Evolutionary conservation across 768 basidiomycete genomes (phyloP), one percentile per base, ranked within the genome.

Genomic region (Suillus subluteus): DNA sequence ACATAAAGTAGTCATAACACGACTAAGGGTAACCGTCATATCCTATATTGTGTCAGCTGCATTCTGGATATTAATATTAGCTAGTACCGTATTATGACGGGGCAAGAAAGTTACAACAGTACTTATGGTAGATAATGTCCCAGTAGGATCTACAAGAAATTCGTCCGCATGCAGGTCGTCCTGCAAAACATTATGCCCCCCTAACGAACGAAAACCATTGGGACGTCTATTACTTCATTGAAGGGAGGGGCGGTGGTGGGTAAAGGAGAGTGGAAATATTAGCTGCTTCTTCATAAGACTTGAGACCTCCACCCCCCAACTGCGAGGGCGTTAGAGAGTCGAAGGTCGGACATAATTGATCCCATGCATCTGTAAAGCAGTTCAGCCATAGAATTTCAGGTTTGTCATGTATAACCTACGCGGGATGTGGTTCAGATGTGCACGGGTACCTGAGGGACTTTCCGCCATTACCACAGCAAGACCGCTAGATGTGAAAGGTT

Each of bases 391-490:
- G 18, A 41, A 61, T 0, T 23, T 26, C 23, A 12, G 4, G 18
- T 30, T 3, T 15, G 30, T 38, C 3, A 61, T 12, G 9, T 30
- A 41, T 30, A 21, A 61, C 58, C 15, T 41, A 61, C 58, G 0
- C 6, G 58, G 40, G 9, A 41, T 9, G 40, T 26, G 26, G 26
- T 16, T 21, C n/a, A 43, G 1, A 26, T 61, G 58, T 21, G 58
- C 26, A 16, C 6, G 16, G 21, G 63, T 59, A n/a, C 21, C 63
- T 4, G 54, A 23, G 16, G 75, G 72, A 1, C 72, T 71, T 67
- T 76, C 75, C 0, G 75, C 76, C 66, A 77, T 63, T 11, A 79
- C 62, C 43, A 78, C 71, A 41, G 76, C 77, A 62, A 79, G 73
- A 11, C 74, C 78, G 15, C 75, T 78, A 13, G 16, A 44, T 61